Base-by-base conservation (phyloP, 202 grass and related monocot species). In the Saccharum hybrid region DNA sequence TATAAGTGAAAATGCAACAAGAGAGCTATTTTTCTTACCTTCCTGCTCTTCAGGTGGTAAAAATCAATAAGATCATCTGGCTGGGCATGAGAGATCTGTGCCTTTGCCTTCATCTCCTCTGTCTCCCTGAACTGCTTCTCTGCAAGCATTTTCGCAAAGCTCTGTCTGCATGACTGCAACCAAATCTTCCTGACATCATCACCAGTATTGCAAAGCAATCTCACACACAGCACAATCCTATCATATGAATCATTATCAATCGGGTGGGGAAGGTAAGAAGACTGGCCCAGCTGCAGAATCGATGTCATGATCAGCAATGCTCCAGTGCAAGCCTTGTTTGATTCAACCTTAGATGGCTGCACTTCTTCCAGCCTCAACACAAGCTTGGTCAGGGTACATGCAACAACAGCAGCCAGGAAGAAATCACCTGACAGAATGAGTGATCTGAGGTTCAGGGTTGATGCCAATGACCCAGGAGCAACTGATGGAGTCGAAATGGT, bases 31-130 rank as follows among this genome's bases (percentile, higher is more conserved):
- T 70, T 3, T 76, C 82, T 87, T 81, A 94, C 94, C 88, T 67
- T 91, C 77, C 92, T 82, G 74, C 88, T 97, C 85, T 97, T 97
- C 54, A 94, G 73, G 85, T 97, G 94, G 86, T 94, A 94, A 84
- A 97, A 97, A 80, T 97, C 94, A 84, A 97, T 97, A 71, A 97
- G 86, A 87, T 97, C 94, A 82, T 97, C 94, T 13, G 92, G 92
- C 75, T 97, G 94, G 60, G 92, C 88, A 89, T 84, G 77, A 66
- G 86, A 92, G 80, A 92, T 74, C 71, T 94, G 94, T 22, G 86
- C 82, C 74, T 92, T 97, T 5, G 82, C 92, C 84, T 88, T 92
- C 76, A 94, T 72, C 81, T 94, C 90, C 75, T 97, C 90, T 59
- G 88, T 94, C 75, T 97, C 94, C 83, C 82, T 88, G 63, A 94